These are phyloP conservation scores for Botryotinia calthae DNA, from an alignment of 2,329 filamentous ascomycete genomes.

Conservation along the genomic window DNA sequence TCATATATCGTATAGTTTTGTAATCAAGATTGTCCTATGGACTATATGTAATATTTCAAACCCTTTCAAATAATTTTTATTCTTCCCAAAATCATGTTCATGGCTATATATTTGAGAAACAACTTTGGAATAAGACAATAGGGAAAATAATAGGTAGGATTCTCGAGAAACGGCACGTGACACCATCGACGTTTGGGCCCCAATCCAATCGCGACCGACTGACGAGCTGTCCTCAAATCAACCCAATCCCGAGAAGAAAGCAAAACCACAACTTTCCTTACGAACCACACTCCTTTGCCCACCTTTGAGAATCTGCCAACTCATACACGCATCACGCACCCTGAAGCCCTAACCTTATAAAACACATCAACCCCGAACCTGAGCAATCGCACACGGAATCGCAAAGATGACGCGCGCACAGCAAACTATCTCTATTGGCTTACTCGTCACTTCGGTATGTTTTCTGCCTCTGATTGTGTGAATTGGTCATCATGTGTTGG, in stretches of 20 bases:
- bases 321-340: conserved; percentile 19
- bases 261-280: conserved; percentile 26
- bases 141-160: not conserved
- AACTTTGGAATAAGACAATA: not conserved
- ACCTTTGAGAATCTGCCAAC: conserved; percentile 20
- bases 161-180: conserved; percentile 7
- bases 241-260: conserved; percentile 1
- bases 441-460: conserved; percentile 81
- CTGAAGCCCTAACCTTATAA: conserved; percentile 18
- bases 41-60: conserved; percentile 9
- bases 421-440: conserved; percentile 84
- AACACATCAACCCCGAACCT: conserved; percentile 17
- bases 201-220: conserved; percentile 1
- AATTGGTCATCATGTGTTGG: conserved; percentile 18
- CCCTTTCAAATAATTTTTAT: not conserved
- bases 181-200: not conserved
- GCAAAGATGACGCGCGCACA: conserved; percentile 85
- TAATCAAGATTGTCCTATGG: conserved; percentile 23
- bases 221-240: conserved; percentile 26
- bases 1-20: conserved; percentile 15
- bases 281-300: conserved; percentile 37
- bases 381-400: conserved; percentile 15
- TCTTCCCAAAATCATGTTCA: not conserved
- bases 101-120: not conserved
- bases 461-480: conserved; percentile 3